Evolutionary conservation across 2,329 filamentous ascomycete species (phyloP).

Genomic region (Hirsutella thompsonii): DNA sequence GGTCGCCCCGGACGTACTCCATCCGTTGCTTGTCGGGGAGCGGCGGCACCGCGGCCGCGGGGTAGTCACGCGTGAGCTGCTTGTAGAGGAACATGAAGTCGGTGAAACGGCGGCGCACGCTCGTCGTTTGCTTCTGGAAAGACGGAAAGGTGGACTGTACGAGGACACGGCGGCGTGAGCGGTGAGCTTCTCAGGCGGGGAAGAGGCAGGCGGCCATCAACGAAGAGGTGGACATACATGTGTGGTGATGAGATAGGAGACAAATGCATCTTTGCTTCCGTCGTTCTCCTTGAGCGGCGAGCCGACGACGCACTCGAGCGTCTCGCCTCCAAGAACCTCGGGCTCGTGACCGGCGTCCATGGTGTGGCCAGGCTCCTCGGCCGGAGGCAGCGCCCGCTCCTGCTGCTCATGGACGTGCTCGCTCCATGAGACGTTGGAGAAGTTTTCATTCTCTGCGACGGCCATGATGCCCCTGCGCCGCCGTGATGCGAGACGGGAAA

Average conservation of each 20-base stretch:
- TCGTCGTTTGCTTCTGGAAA: slow-evolving; percentile 71
- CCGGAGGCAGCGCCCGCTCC: slow-evolving; percentile 6
- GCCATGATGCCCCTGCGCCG: slow-evolving; percentile 14
- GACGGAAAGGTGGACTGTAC: slow-evolving; percentile 80
- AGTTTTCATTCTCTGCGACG: slow-evolving; percentile 52
- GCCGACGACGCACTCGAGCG: slow-evolving; percentile 71
- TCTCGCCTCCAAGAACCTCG: slow-evolving; percentile 55
- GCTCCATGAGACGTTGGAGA: slow-evolving; percentile 73
- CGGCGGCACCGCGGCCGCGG: slow-evolving; percentile 83
- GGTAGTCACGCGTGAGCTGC: slow-evolving; percentile 74
- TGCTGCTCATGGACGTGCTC: slow-evolving; percentile 35
- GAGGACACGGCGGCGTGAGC: not conserved
- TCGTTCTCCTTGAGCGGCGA: slow-evolving; percentile 89
- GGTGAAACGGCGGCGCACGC: slow-evolving; percentile 83
- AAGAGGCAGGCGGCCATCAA: not conserved
- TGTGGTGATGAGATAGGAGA: slow-evolving; percentile 90
- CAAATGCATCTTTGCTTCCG: slow-evolving; percentile 90
- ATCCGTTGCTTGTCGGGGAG: slow-evolving; percentile 98
- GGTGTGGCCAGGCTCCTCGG: slow-evolving; percentile 16
- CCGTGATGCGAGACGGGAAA: too few relatives aligned
- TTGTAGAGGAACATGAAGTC: slow-evolving; percentile 97
- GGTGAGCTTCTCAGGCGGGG: not conserved
- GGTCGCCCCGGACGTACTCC: slow-evolving; percentile 93
- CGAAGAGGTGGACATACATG: too few relatives aligned
- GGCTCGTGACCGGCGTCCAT: slow-evolving; percentile 36